Percentiles rank a stretch among this genome's conserved stretches.
Conservation (phyloP, 345 rosid species). For the Brassica carinata region DNA sequence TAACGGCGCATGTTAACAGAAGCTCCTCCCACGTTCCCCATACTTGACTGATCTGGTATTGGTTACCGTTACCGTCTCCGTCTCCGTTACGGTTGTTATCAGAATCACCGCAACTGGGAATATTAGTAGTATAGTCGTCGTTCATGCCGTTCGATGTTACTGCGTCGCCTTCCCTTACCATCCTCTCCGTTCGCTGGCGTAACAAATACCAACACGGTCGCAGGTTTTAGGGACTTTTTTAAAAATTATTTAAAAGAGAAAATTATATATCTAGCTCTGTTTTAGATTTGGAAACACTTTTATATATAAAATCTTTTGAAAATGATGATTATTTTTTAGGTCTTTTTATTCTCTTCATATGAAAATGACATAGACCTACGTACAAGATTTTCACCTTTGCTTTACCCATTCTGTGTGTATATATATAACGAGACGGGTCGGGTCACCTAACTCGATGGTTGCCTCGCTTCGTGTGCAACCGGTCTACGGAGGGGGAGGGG, state of each 20-base stretch:
- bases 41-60: slow-evolving; percentile 20
- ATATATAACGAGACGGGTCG: slow-evolving; percentile 20
- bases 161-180: slow-evolving; percentile 12
- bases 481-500: slow-evolving; percentile 17
- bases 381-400: slow-evolving; percentile 31
- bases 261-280: slow-evolving; percentile 4
- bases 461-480: slow-evolving; percentile 31
- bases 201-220: slow-evolving; percentile 18
- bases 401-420: slow-evolving; percentile 22
- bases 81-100: slow-evolving; percentile 24
- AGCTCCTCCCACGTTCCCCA: slow-evolving; percentile 89
- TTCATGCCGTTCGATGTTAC: slow-evolving; percentile 32
- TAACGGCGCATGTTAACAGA: slow-evolving; percentile 72
- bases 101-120: slow-evolving; percentile 9
- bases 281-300: slow-evolving; percentile 12
- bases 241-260: not conserved
- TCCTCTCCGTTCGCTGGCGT: not conserved
- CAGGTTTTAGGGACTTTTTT: slow-evolving; percentile 31
- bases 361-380: slow-evolving; percentile 35
- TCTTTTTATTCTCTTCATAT: slow-evolving; percentile 11
- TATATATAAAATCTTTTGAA: not conserved
- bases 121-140: slow-evolving; percentile 25
- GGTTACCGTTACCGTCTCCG: not conserved
- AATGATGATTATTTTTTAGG: not conserved
- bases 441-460: not conserved